These are phyloP conservation scores for Chalara sp. DNA, from an alignment of 2,329 filamentous ascomycete genomes.

Conservation along the genomic window DNA sequence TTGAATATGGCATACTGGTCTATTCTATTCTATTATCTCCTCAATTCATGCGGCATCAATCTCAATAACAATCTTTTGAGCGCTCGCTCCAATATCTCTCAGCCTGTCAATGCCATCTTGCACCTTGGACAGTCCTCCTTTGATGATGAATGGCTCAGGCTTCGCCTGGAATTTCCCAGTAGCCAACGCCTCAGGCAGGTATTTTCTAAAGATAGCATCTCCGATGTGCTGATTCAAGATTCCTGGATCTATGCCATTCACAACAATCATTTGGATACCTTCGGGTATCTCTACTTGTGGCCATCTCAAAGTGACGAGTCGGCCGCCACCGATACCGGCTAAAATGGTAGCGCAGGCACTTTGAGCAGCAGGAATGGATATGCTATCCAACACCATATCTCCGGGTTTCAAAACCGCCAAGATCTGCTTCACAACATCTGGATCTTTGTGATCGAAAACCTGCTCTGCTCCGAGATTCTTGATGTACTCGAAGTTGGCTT, in stretches of 20 bases:
- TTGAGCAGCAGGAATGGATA: slow-evolving; percentile 16
- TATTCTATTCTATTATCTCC: too few relatives aligned
- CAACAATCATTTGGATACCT: slow-evolving; percentile 3
- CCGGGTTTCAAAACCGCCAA: slow-evolving; percentile 8
- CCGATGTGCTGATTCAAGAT: slow-evolving; percentile 23
- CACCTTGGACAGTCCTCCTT: slow-evolving; percentile 35
- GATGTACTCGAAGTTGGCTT: slow-evolving; percentile 35
- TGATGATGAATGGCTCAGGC: slow-evolving; percentile 33
- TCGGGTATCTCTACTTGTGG: slow-evolving; percentile 5
- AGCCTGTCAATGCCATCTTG: slow-evolving; percentile 34
- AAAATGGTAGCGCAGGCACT: slow-evolving; percentile 25
- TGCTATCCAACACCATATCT: slow-evolving; percentile 20
- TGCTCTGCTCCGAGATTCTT: slow-evolving; percentile 34
- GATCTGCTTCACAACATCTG: slow-evolving; percentile 12
- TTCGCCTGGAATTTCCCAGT: slow-evolving; percentile 30
- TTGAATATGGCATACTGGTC: too few relatives aligned
- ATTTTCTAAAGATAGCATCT: slow-evolving; percentile 32
- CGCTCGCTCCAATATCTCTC: slow-evolving; percentile 32
- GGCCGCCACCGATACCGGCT: slow-evolving; percentile 19
- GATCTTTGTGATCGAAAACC: slow-evolving; percentile 37
- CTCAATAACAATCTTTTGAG: slow-evolving; percentile 35
- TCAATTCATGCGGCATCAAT: neutral
- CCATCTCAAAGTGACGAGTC: slow-evolving; percentile 7
- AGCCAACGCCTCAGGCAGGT: slow-evolving; percentile 31
- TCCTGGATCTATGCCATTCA: slow-evolving; percentile 21